These are phyloP conservation scores for Nevesoporus exiguus DNA, from an alignment of 768 basidiomycete species.

Conservation along the genomic window DNA sequence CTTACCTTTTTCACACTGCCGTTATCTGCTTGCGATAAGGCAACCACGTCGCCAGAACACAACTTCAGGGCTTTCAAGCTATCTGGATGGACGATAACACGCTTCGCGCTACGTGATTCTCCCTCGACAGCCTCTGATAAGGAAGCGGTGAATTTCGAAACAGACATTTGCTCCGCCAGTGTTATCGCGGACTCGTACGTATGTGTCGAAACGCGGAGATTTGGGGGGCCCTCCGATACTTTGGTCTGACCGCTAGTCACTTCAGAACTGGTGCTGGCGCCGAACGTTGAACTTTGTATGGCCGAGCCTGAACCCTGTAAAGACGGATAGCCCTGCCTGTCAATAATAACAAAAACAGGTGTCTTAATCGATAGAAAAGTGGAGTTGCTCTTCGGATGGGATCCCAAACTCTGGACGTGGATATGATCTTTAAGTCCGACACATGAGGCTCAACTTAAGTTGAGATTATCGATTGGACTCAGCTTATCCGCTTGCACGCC, in stretches of 20 bases:
- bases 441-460: neutral
- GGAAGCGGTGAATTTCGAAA: slow-evolving; percentile 37
- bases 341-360: neutral
- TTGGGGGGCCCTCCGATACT: neutral
- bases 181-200: slow-evolving; percentile 1
- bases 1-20: slow-evolving; percentile 34
- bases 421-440: neutral
- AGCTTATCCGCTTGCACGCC: neutral
- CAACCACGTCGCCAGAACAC: slow-evolving; percentile 67
- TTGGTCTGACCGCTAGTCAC: neutral
- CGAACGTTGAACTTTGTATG: neutral
- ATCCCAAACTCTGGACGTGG: slow-evolving; percentile 13
- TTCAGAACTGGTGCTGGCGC: neutral
- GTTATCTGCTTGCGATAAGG: slow-evolving; percentile 43
- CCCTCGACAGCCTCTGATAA: slow-evolving; percentile 34
- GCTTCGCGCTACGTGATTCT: slow-evolving; percentile 52
- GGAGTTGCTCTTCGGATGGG: slow-evolving; percentile 1
- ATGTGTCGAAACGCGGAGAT: neutral
- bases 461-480: neutral
- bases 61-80: slow-evolving; percentile 56
- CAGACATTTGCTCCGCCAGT: slow-evolving; percentile 14
- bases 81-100: slow-evolving; percentile 62
- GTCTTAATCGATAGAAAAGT: slow-evolving; percentile 1
- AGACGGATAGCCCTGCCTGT: slow-evolving; percentile 1
- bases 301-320: slow-evolving; percentile 5